A percentile compares a stretch with the other conserved stretches of the same genome.
Conservation (phyloP, 2,329 filamentous ascomycete species). For the Helotiales sp. region DNA sequence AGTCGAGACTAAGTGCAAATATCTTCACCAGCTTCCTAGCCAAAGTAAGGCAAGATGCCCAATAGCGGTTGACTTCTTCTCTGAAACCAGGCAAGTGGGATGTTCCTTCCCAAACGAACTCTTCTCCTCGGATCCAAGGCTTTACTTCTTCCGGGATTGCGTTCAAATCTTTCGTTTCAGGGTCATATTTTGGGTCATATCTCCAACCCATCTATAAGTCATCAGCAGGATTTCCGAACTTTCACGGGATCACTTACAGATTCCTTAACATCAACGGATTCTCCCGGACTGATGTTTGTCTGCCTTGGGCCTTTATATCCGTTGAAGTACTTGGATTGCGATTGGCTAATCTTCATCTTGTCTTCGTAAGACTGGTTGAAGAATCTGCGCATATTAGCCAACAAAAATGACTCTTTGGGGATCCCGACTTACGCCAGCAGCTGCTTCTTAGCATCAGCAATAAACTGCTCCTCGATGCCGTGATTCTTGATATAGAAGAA, state of each 20-base stretch:
- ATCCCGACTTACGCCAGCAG: constrained; percentile 25
- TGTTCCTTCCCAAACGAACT: constrained; percentile 54
- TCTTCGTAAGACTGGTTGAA: constrained; percentile 46
- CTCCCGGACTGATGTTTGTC: constrained; percentile 49
- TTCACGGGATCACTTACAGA: constrained; percentile 25
- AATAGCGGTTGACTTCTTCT: constrained; percentile 47
- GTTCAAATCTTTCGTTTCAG: constrained; percentile 41
- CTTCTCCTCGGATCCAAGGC: constrained; percentile 45
- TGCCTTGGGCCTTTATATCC: constrained; percentile 45
- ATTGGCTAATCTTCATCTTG: constrained; percentile 42
- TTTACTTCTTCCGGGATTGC: constrained; percentile 45
- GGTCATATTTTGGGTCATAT: constrained; percentile 54
- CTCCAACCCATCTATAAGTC: constrained; percentile 40
- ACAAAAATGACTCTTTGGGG: background rate
- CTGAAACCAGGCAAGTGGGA: constrained; percentile 50
- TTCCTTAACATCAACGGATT: constrained; percentile 52
- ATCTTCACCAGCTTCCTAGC: constrained; percentile 50
- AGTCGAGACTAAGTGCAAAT: constrained; percentile 55
- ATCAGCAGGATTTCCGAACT: constrained; percentile 34
- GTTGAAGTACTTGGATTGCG: constrained; percentile 44
- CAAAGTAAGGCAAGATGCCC: constrained; percentile 48
- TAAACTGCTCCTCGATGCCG: constrained; percentile 38
- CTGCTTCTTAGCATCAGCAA: constrained; percentile 33
- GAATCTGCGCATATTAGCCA: constrained; percentile 39
- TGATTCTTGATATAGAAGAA: constrained; percentile 51